A percentile compares a stretch with the other conserved stretches of the same genome.
These are phyloP conservation scores for Ascomycota sp. DNA, from an alignment of 2,329 filamentous ascomycete genomes.

Conservation along the genomic window DNA sequence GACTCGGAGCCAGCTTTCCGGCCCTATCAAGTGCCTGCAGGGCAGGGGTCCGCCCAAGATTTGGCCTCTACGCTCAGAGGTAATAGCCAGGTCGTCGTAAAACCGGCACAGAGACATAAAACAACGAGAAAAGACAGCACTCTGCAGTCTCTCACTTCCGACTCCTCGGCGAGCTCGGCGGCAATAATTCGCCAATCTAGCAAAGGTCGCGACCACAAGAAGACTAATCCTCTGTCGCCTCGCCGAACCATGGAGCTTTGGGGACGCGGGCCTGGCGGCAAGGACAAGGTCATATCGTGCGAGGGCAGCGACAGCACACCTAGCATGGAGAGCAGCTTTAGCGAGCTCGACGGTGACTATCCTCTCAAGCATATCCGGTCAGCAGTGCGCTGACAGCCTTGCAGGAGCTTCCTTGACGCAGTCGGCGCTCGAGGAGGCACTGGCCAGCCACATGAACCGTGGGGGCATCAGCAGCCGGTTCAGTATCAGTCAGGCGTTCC, in stretches of 20 bases:
- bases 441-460: conserved; percentile 33
- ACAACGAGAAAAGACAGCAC: conserved; percentile 13
- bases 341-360: conserved; percentile 54
- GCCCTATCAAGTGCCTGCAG: conserved; percentile 19
- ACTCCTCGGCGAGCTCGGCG: conserved; percentile 39
- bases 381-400: background rate
- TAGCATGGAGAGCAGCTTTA: conserved; percentile 73
- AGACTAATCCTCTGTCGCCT: conserved; percentile 31
- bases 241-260: conserved; percentile 37
- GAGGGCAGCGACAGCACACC: conserved; percentile 55
- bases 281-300: conserved; percentile 27
- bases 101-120: conserved; percentile 11
- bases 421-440: conserved; percentile 58
- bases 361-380: background rate
- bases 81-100: conserved; percentile 15
- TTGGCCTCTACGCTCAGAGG: conserved; percentile 31
- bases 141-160: conserved; percentile 34
- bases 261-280: conserved; percentile 29
- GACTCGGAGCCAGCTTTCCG: conserved; percentile 36
- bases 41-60: conserved; percentile 19
- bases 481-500: conserved; percentile 47
- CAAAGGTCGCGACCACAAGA: conserved; percentile 12
- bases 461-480: conserved; percentile 24
- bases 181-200: conserved; percentile 15
- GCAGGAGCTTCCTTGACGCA: conserved; percentile 63